Conservation (phyloP, 768 basidiomycete species). For the Exsudoporus frostii region DNA sequence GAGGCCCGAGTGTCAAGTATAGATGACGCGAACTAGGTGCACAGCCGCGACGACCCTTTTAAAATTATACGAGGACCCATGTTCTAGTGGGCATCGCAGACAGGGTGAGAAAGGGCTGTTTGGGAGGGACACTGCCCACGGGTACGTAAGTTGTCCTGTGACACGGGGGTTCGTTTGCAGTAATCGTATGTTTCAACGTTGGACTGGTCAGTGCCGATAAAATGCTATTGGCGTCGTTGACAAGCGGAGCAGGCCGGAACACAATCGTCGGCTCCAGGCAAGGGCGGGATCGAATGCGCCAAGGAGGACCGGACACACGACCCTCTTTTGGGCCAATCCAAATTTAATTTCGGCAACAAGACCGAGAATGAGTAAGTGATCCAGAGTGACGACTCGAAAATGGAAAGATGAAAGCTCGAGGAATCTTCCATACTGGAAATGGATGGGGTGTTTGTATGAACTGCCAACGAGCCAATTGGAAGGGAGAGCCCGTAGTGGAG, state of each 20-base stretch:
- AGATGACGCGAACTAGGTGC: constrained; percentile 1
- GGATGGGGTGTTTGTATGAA: constrained; percentile 2
- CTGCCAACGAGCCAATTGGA: not conserved
- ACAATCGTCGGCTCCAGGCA: not conserved
- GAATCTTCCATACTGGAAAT: constrained; percentile 12
- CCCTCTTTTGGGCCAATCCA: not conserved
- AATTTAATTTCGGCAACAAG: not conserved
- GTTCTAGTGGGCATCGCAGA: not conserved
- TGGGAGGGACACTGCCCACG: not conserved
- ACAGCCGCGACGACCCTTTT: constrained; percentile 1
- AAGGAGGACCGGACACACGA: constrained; percentile 2
- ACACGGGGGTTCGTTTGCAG: not conserved
- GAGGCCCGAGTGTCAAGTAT: not conserved
- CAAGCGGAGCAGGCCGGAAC: not conserved
- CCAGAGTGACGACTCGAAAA: constrained; percentile 8
- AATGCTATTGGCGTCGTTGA: not conserved
- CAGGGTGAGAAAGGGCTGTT: constrained; percentile 9
- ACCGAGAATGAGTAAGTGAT: constrained; percentile 5
- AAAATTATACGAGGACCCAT: not conserved
- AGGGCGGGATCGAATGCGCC: not conserved
- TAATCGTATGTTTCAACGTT: too few species aligned
- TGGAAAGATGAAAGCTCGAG: constrained; percentile 16
- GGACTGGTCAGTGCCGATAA: not conserved
- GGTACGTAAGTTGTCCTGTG: constrained; percentile 9
- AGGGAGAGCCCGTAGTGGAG: not conserved